These are phyloP conservation scores for Fusarium pilosicola DNA, from an alignment of 2,329 filamentous ascomycete genomes.

Conservation along the genomic window DNA sequence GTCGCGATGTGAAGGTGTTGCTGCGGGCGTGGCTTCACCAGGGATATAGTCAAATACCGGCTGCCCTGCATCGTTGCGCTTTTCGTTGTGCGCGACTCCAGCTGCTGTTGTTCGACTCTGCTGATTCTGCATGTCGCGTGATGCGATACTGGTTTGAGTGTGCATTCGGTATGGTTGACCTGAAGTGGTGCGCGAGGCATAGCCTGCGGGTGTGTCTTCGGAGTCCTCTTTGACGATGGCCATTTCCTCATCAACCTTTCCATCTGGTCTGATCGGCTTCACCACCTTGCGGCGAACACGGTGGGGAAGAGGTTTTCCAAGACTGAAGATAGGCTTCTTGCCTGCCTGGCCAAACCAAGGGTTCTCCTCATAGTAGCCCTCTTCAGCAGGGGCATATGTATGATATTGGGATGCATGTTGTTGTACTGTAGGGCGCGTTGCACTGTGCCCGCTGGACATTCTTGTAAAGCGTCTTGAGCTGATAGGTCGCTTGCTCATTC, in stretches of 20 bases:
- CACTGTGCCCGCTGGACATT: not conserved
- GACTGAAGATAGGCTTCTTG: conserved; percentile 34
- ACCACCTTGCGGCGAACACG: conserved; percentile 20
- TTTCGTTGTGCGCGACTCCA: conserved; percentile 11
- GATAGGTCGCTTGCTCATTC: not conserved
- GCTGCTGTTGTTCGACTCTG: conserved; percentile 12
- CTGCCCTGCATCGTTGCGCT: conserved; percentile 15
- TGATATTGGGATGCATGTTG: conserved; percentile 1
- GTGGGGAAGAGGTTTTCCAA: conserved; percentile 33
- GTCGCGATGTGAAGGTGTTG: not conserved
- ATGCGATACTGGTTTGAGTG: not conserved
- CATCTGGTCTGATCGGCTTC: not conserved
- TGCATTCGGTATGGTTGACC: not conserved
- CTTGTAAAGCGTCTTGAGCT: not conserved
- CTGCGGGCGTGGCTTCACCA: not conserved
- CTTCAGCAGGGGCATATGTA: conserved; percentile 25
- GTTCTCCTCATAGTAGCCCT: conserved; percentile 30
- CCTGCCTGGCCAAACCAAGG: conserved; percentile 31
- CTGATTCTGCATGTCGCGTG: not conserved
- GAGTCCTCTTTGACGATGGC: not conserved
- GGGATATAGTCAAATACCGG: conserved; percentile 24
- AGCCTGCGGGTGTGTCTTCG: not conserved
- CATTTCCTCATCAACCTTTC: conserved; percentile 24
- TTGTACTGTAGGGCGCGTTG: not conserved
- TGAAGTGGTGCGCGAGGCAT: conserved; percentile 2